Evolutionary conservation across 2,329 filamentous ascomycete genomes (phyloP).

Genomic region (Lanzia echinophila): DNA sequence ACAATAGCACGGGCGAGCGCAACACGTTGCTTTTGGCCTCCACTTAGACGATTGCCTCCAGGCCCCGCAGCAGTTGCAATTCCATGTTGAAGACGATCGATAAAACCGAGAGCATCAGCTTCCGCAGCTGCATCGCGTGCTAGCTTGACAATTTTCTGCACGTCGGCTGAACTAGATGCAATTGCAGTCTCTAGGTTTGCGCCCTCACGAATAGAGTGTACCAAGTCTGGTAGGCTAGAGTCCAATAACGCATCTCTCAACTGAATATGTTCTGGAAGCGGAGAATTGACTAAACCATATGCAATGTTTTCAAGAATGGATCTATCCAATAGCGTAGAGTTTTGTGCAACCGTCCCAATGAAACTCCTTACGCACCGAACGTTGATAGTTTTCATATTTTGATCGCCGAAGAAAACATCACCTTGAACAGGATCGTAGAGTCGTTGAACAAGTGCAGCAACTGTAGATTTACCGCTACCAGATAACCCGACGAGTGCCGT

Average conservation of each 20-base stretch:
- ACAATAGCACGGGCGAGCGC: conserved; percentile 59
- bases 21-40: conserved; percentile 6
- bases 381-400: not conserved
- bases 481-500: conserved; percentile 54
- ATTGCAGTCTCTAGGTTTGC: not conserved
- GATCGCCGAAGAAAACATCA: not conserved
- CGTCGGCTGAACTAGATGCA: not conserved
- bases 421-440: conserved; percentile 42
- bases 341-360: not conserved
- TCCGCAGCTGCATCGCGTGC: not conserved
- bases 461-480: conserved; percentile 51
- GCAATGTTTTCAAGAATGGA: conserved; percentile 5
- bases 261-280: not conserved
- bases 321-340: not conserved
- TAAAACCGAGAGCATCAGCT: conserved; percentile 3
- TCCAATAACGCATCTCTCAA: not conserved
- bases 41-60: conserved; percentile 1
- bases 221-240: conserved; percentile 2
- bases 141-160: not conserved
- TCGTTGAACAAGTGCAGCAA: conserved; percentile 47
- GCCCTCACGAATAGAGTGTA: not conserved
- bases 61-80: not conserved
- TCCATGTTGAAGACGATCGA: not conserved
- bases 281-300: conserved; percentile 4
- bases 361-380: conserved; percentile 1